Evolutionary conservation across 345 rosid species (phyloP).

Genomic region (Psidium guajava): DNA sequence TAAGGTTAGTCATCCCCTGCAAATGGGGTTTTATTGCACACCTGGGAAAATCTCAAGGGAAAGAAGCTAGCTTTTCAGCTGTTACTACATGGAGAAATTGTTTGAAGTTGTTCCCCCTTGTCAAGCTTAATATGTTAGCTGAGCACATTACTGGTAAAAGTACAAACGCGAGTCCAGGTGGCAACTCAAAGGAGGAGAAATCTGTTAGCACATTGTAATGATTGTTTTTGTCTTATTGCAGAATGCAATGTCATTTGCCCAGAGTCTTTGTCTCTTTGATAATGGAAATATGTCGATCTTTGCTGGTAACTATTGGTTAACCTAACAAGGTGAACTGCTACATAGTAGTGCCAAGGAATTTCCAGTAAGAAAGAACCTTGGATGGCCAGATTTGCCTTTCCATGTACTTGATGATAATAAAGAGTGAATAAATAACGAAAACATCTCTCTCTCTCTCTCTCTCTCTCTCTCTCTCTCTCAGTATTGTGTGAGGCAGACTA

Average conservation of each 20-base stretch:
- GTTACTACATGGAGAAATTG: background rate
- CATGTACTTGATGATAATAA: conserved; percentile 89
- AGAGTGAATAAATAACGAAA: conserved; percentile 22
- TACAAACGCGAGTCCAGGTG: background rate
- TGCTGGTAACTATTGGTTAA: conserved; percentile 73
- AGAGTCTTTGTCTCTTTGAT: background rate
- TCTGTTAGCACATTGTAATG: background rate
- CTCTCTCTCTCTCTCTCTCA: background rate
- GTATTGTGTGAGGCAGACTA: background rate
- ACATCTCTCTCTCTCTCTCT: background rate
- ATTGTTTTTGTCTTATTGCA: background rate
- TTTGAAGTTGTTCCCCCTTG: background rate
- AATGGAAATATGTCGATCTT: background rate
- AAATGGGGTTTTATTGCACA: background rate
- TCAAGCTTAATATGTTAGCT: background rate
- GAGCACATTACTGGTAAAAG: background rate
- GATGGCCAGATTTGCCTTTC: conserved; percentile 90
- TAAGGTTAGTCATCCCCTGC: conserved; percentile 18
- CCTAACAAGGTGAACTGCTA: conserved; percentile 91
- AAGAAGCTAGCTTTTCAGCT: background rate
- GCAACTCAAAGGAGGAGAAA: background rate
- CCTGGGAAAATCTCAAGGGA: background rate
- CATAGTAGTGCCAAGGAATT: conserved; percentile 97
- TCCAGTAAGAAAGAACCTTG: conserved; percentile 92
- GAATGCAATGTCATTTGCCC: background rate